Evolutionary conservation across 768 basidiomycete genomes (phyloP).

Genomic region (Leucocoprinus birnbaumii): DNA sequence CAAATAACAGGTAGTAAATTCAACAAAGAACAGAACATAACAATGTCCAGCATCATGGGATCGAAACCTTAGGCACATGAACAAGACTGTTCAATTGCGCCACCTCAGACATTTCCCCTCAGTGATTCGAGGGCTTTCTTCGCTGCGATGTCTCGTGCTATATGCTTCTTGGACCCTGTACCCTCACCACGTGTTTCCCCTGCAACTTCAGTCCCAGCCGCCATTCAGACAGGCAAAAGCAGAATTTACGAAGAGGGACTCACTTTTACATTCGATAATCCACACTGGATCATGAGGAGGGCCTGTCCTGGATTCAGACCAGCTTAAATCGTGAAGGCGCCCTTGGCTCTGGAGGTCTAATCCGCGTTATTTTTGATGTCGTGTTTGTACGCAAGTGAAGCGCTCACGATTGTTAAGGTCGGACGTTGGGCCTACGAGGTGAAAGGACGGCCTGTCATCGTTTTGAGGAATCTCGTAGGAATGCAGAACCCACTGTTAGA

Average conservation of each 20-base stretch:
- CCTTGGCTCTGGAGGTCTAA: conserved; percentile 54
- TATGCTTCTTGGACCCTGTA: conserved; percentile 46
- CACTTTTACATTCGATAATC: conserved; percentile 62
- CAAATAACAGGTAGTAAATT: too few relatives aligned
- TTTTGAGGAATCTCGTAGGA: not conserved
- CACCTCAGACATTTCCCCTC: conserved; percentile 10
- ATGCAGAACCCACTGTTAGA: not conserved
- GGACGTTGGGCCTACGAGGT: conserved; percentile 17
- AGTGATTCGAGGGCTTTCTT: conserved; percentile 41
- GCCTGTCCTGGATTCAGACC: conserved; percentile 47
- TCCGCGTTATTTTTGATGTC: not conserved
- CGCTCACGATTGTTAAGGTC: conserved; percentile 36
- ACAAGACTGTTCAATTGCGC: not conserved
- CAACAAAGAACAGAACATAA: not conserved
- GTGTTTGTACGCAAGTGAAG: not conserved
- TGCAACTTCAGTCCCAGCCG: conserved; percentile 37
- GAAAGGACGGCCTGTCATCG: not conserved
- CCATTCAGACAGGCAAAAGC: conserved; percentile 9
- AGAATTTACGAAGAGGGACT: conserved; percentile 12
- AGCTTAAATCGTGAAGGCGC: conserved; percentile 44
- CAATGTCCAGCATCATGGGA: not conserved
- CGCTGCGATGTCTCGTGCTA: conserved; percentile 45
- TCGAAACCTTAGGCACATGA: not conserved
- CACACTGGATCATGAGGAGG: conserved; percentile 45
- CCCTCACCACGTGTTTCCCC: conserved; percentile 47